Percentiles rank a stretch among this genome's conserved stretches.
Conservation (phyloP, 495 filamentous ascomycete genomes). For the Penicillium cinerascens region DNA sequence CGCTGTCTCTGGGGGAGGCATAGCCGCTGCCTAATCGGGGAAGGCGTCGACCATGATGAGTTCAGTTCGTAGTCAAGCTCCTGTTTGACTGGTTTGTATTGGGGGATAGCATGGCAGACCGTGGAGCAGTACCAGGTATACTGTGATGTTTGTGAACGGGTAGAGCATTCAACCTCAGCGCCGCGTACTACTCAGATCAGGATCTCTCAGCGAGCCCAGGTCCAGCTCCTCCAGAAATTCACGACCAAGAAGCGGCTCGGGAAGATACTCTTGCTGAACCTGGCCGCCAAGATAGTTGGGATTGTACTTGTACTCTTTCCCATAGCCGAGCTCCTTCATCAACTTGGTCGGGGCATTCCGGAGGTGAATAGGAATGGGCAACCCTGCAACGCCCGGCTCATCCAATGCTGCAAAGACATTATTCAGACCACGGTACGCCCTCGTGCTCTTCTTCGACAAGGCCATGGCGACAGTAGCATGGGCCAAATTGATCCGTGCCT, state of each 20-base stretch:
- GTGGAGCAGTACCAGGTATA: not conserved
- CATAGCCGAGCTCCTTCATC: conserved; percentile 91
- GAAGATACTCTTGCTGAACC: conserved; percentile 87
- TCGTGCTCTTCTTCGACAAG: conserved; percentile 77
- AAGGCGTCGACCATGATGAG: not conserved
- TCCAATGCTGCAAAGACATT: conserved; percentile 69
- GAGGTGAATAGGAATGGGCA: conserved; percentile 83
- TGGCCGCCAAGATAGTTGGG: conserved; percentile 81
- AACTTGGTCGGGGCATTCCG: conserved; percentile 86
- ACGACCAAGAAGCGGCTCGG: conserved; percentile 62
- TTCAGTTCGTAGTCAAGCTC: not conserved
- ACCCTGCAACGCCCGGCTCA: conserved; percentile 73
- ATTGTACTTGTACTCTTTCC: conserved; percentile 94
- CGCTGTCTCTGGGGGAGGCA: not conserved
- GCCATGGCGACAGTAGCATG: conserved; percentile 83
- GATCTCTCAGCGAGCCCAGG: conserved; percentile 74
- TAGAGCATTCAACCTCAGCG: not conserved
- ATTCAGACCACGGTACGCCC: conserved; percentile 78
- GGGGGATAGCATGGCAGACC: not conserved
- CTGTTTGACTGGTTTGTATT: not conserved
- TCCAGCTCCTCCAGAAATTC: conserved; percentile 79
- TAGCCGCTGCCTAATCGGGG: not conserved
- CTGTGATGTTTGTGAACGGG: not conserved
- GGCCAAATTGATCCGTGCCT: conserved; percentile 87
- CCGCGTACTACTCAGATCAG: conserved; percentile 33